Base-by-base conservation (phyloP, 2,329 filamentous ascomycete species). In the Sodiomyces alkalinus region DNA sequence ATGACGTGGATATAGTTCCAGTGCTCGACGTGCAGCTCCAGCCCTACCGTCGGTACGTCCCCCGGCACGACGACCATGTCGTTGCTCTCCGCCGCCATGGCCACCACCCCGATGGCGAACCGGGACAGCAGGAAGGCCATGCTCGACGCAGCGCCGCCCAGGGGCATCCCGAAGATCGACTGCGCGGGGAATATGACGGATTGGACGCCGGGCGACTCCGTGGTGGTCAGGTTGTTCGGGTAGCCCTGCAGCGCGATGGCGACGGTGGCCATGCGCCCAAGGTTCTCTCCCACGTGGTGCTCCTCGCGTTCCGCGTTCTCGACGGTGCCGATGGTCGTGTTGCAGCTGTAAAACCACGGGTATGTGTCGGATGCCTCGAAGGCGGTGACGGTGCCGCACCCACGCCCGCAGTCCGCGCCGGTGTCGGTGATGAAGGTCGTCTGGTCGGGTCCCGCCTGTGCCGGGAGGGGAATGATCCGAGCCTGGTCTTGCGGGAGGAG, bases 111-210 rank as follows among this genome's bases (percentile, higher is more conserved):
- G 0, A 51, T 40, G 3, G 51, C 41, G 28, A 54, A 63, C 2
- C 44, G 36, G 1, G 51, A 40, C 11, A 60, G 43, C 5, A 44
- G 28, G 7, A 39, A 41, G 4, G 50, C 60, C 42, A 68, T 56
- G 0, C 29, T 30, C 0, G 40, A 17, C 0, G 24, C 22, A 15
- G 39, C 35, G 2, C 60, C 60, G 9, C 43, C 30, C 9, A 39
- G 29, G 3, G 49, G 41, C 0, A 22, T 20, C 2, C 59, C 60
- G 28, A 52, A 59, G 4, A 44, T 33, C 2, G 52, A 51, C 28
- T 58, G 52, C 16, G 48, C 43, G 0, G 60, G 58, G 28, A 62
- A 63, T 7, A 49, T 52, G 36, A 59, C 55, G 24, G 44, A 52
- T 34, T 50, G 46, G 19, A 42, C 33, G 28, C 34, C 30, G 19